Evolutionary conservation across 108 stramenopile genomes (phyloP), one percentile per base, ranked within the genome.

Genomic region (Skeletonema grethae): DNA sequence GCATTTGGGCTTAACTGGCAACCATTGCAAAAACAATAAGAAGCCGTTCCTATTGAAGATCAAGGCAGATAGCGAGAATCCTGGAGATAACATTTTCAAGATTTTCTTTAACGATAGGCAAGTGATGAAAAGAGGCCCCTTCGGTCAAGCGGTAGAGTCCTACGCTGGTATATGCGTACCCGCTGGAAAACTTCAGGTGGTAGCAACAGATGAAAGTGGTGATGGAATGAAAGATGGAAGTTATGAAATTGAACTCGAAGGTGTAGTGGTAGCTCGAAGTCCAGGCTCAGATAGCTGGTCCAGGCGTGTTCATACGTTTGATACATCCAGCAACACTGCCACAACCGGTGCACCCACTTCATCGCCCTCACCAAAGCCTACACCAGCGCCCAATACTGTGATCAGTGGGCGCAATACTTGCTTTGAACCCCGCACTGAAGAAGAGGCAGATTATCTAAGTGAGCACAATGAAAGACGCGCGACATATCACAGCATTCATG

Each of bases 401-500:
- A 22, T 53, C 50, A 53, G 22, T 53, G 50, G 50, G 18, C 50
- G 50, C 4, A 22, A 9, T 22, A 53, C 50, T 22, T 53, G 50
- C 22, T 53, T 24, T 24, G 50, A 20, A 53, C 50, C 50, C 18
- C 20, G 20, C 18, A 53, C 50, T 53, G 7, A n/a, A 2, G 35
- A 36, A 35, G 60, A 61, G 38, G 9, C 29, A 0, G 36, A 57
- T 16, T 77, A 70, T 70, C 29, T 71, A 53, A 56, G 55, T 12
- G 38, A 39, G 8, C 76, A 77, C 62, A 77, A 77, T 55, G n/a
- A 15, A 2, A 43, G 28, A 0, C 61, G 76, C 10, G 5, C 3
- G 46, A 64, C 39, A 12, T 77, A 65, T 41, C 76, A 77, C 35
- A 16, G 34, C 4, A 13, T 64, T 6, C 62, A 64, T 48, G 70